These are phyloP conservation scores for Calonectria montana DNA, from an alignment of 2,329 filamentous ascomycete genomes.

Conservation along the genomic window DNA sequence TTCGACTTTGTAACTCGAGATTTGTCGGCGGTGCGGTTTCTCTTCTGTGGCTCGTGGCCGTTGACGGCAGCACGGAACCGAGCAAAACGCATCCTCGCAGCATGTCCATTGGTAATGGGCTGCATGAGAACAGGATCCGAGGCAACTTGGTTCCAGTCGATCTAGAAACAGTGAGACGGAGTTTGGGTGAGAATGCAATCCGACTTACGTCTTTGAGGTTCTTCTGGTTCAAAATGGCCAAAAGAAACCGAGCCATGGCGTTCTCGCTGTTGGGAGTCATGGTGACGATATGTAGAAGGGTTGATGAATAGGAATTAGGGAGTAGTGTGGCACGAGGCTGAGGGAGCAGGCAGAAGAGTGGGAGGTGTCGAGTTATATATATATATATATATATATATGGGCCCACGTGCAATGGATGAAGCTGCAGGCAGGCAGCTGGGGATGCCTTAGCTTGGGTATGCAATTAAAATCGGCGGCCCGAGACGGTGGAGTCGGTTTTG, in stretches of 20 bases:
- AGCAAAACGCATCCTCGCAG: conserved; percentile 70
- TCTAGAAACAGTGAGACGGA: conserved; percentile 53
- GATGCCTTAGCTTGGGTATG: conserved; percentile 32
- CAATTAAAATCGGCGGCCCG: neutral
- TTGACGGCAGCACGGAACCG: conserved; percentile 62
- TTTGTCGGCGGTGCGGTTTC: conserved; percentile 56
- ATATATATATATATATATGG: conserved; percentile 26
- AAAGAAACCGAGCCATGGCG: conserved; percentile 67
- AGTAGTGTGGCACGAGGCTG: conserved; percentile 26
- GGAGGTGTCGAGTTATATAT: conserved; percentile 28
- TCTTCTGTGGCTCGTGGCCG: conserved; percentile 60
- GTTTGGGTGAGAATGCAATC: neutral
- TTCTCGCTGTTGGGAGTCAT: conserved; percentile 69
- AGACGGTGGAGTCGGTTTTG: conserved; percentile 15
- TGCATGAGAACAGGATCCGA: conserved; percentile 64
- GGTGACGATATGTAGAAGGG: conserved; percentile 34
- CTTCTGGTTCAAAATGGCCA: conserved; percentile 70
- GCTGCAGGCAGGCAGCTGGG: conserved; percentile 37
- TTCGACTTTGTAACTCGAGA: conserved; percentile 59
- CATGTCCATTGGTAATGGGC: conserved; percentile 69
- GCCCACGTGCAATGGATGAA: conserved; percentile 16
- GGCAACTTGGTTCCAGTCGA: conserved; percentile 70
- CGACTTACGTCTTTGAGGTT: conserved; percentile 68
- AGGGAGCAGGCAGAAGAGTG: conserved; percentile 29
- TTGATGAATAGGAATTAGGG: conserved; percentile 1